These are phyloP conservation scores for Pseudogymnoascus sp. DNA, from an alignment of 2,329 filamentous ascomycete genomes.

Conservation along the genomic window DNA sequence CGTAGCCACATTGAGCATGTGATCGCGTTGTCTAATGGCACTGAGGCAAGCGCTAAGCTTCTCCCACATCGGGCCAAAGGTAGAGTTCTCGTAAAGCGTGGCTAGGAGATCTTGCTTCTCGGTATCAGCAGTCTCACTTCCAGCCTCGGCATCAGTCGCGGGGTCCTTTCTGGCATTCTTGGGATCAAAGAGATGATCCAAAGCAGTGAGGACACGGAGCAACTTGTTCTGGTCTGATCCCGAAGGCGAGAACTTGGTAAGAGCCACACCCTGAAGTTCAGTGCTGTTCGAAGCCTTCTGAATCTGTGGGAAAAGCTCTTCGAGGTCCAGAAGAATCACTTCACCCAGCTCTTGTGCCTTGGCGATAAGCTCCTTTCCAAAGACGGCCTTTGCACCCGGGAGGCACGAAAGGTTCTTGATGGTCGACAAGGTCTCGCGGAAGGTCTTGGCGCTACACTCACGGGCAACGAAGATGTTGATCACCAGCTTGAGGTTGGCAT, in stretches of 20 bases:
- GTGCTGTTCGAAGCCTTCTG: conserved; percentile 79
- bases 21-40: conserved; percentile 83
- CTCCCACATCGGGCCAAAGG: conserved; percentile 84
- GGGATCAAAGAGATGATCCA: conserved; percentile 91
- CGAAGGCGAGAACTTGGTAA: conserved; percentile 91
- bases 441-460: conserved; percentile 95
- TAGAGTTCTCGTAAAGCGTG: conserved; percentile 81
- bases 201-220: conserved; percentile 79
- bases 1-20: conserved; percentile 94
- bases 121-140: conserved; percentile 45
- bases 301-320: conserved; percentile 79
- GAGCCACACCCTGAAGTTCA: conserved; percentile 87
- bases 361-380: conserved; percentile 84
- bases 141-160: conserved; percentile 39
- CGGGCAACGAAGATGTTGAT: conserved; percentile 93
- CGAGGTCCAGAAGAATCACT: conserved; percentile 75
- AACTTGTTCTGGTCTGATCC: conserved; percentile 96
- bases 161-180: conserved; percentile 49
- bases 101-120: conserved; percentile 80
- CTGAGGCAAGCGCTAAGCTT: conserved; percentile 83
- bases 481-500: conserved; percentile 85
- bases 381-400: conserved; percentile 78
- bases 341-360: conserved; percentile 81
- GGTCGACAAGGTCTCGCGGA: conserved; percentile 95
- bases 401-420: conserved; percentile 96